Evolutionary conservation across 176 grass and related monocot species (phyloP), one percentile per base, ranked within the genome.

Genomic region (Lolium perenne): DNA sequence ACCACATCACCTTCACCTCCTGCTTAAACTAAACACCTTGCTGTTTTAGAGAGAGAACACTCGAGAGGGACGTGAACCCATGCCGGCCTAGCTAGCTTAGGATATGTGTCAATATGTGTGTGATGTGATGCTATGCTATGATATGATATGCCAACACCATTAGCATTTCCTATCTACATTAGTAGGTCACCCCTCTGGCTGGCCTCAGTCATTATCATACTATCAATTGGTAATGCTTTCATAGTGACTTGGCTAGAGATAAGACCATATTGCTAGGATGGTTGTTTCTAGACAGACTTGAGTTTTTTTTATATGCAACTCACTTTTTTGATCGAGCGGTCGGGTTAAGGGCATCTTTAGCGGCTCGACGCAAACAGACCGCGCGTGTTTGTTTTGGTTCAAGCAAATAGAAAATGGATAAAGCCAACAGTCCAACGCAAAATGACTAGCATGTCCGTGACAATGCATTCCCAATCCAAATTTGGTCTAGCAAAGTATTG

Each of bases 61-160:
- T 4, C 2, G 12, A 74, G 71, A 74, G 22, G 72, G 72, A 76
- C 47, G 32, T 51, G 71, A 51, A 4, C 73, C 47, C 72, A 53
- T 29, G 72, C 72, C 73, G 22, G 48, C 23, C 47, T 35, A 53
- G 23, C 23, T 17, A 5, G 17, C 7, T 7, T 32, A 76, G 47
- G 72, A 76, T 76, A 32, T 75, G 71, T 38, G 20, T 23, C 22
- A 47, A 76, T 76, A 32, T 75, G 71, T 38, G 20, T 23, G 41
- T n/a, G 18, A 45, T 21, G 71, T 48, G 70, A 46, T 47, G 40
- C 10, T 7, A 40, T 69, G 63, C 62, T 21, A 21, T 71, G 21
- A 75, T 54, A 21, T 29, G 26, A 23, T 1, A 29, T 18, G 46
- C 21, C 46, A 74, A 16, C 71, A 74, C 54, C 73, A 54, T 54